Conservation (phyloP, 1,139 yeast genomes). For the Geotrichum histeridarum region DNA sequence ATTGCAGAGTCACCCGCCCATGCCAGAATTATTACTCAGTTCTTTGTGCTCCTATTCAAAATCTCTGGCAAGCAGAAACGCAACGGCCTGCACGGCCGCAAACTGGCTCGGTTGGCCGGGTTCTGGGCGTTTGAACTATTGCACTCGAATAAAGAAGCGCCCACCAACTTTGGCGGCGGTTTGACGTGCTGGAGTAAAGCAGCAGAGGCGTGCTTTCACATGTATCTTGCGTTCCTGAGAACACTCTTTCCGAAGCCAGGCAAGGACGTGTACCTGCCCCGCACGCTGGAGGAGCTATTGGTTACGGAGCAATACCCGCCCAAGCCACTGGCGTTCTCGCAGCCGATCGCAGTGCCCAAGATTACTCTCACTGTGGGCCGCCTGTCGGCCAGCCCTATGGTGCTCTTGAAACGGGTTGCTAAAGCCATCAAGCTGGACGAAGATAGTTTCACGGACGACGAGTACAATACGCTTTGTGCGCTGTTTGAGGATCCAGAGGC, state of each 20-base stretch:
- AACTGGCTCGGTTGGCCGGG: conserved; percentile 76
- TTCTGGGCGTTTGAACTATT: conserved; percentile 74
- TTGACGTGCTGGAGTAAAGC: conserved; percentile 63
- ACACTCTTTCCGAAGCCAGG: conserved; percentile 46
- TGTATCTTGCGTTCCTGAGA: conserved; percentile 68
- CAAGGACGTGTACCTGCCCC: conserved; percentile 18
- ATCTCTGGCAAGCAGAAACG: conserved; percentile 73
- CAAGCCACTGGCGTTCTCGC: conserved; percentile 31
- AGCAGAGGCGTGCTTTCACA: conserved; percentile 80
- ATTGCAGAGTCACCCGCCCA: conserved; percentile 80
- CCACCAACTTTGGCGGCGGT: conserved; percentile 59
- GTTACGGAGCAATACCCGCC: conserved; percentile 45
- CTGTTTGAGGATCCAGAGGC: conserved; percentile 60
- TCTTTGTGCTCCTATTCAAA: conserved; percentile 71
- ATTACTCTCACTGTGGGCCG: conserved; percentile 64
- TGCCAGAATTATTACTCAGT: conserved; percentile 84
- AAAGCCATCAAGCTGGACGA: conserved; percentile 65
- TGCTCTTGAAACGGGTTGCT: conserved; percentile 55
- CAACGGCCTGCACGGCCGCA: conserved; percentile 74
- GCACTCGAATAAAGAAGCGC: conserved; percentile 30
- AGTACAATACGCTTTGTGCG: conserved; percentile 67
- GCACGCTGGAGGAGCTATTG: conserved; percentile 42
- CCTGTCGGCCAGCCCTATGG: conserved; percentile 56
- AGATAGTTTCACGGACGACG: conserved; percentile 65
- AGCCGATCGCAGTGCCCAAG: conserved; percentile 55